Evolutionary conservation across 331 rosid species (phyloP), one percentile per base, ranked within the genome.

Genomic region (Malus hybrid): DNA sequence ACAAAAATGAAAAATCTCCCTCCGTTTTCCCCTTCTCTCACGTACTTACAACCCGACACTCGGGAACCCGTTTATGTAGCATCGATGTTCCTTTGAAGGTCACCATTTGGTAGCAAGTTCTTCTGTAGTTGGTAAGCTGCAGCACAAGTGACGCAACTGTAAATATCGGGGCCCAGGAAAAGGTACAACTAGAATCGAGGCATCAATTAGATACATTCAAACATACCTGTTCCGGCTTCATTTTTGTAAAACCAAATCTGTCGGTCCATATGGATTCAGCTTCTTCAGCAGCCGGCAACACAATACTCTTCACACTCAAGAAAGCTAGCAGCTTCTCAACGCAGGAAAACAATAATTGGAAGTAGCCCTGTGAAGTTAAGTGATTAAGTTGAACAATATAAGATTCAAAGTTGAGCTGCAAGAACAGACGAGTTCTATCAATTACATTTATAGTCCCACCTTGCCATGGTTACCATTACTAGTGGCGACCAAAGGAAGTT

Each of bases 201-300:
- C 27, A 44, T 8, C 68, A 16, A 18, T 52, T 65, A 16, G 20
- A 57, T 12, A 63, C 3, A 27, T 11, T 66, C 5, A 18, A 33
- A 59, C 28, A 31, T 77, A 91, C 98, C 96, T 91, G 84, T 29
- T 91, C 93, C 14, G 97, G 89, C 64, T 83, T 71, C 69, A 94
- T 88, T 86, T 79, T 94, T 75, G 86, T 71, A 75, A 93, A 91
- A 77, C 96, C 93, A 77, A 94, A 94, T 79, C 85, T 94, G 60
- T 90, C 87, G 0, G 93, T 94, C 98, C 98, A 94, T 82, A 94
- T 94, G 36, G 97, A 86, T 80, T 86, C 91, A 32, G 98, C 98
- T 84, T 94, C 96, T 84, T 90, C 97, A 4, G 98, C 98, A 69
- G 97, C 97, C 3, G 98, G 97, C 65, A 94, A 90, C 67, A 94